Percentiles rank a stretch among this genome's conserved stretches.
Conservation (phyloP, 495 filamentous ascomycete species). For the Podospora bellae-mahoneyi region DNA sequence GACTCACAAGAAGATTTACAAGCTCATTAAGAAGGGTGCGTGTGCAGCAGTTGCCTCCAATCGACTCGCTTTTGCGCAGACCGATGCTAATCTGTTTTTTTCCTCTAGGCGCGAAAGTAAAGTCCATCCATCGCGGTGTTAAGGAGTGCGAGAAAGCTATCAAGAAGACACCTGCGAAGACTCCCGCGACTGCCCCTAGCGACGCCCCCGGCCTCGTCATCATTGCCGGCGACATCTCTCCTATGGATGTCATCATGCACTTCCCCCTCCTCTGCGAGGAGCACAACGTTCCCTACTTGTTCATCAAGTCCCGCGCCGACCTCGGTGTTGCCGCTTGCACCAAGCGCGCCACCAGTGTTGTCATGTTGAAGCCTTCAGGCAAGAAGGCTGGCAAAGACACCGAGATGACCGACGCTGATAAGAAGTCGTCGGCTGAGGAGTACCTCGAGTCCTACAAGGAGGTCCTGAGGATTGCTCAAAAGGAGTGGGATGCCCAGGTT, state of each 20-base stretch:
- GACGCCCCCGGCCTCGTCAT: conserved; percentile 72
- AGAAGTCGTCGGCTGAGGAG: conserved; percentile 57
- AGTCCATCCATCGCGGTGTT: conserved; percentile 91
- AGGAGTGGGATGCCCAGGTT: conserved; percentile 50
- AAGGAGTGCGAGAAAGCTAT: conserved; percentile 98
- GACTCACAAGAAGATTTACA: conserved; percentile 84
- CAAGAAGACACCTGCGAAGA: conserved; percentile 70
- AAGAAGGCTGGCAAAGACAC: conserved; percentile 50
- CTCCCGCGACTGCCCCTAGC: conserved; percentile 49
- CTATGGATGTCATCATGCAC: conserved; percentile 96
- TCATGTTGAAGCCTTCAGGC: conserved; percentile 66
- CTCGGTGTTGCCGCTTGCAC: conserved; percentile 87
- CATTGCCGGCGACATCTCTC: conserved; percentile 93
- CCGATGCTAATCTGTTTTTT: conserved; percentile 6
- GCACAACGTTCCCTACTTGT: conserved; percentile 91
- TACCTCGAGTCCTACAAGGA: conserved; percentile 71
- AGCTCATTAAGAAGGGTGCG: conserved; percentile 90
- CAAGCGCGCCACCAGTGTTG: conserved; percentile 91
- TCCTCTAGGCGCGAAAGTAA: conserved; percentile 76
- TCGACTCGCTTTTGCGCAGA: not conserved
- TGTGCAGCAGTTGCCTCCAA: conserved; percentile 3
- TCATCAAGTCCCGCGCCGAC: conserved; percentile 80
- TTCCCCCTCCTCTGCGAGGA: conserved; percentile 97
- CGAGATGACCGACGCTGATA: conserved; percentile 37
- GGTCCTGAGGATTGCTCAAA: conserved; percentile 67